Conservation (phyloP, 2,329 filamentous ascomycete species). For the Ascochyta clinopodiicola region DNA sequence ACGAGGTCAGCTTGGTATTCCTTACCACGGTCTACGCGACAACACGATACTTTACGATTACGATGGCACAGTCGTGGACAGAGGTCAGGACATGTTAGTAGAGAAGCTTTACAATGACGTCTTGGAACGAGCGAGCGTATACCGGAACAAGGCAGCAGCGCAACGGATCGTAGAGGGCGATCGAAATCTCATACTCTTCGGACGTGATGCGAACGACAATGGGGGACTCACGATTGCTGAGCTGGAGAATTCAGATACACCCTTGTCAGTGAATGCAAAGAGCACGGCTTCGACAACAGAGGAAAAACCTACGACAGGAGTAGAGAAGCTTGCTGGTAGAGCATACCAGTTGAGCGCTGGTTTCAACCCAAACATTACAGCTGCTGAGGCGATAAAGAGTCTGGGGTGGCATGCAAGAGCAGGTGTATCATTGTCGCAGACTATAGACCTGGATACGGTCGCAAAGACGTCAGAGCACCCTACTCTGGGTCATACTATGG, state of each 20-base stretch:
- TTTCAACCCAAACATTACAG: conserved; percentile 71
- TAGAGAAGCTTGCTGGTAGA: conserved; percentile 71
- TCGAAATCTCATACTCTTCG: conserved; percentile 78
- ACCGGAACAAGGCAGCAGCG: conserved; percentile 77
- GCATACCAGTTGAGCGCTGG: conserved; percentile 72
- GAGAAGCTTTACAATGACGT: conserved; percentile 96
- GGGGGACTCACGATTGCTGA: conserved; percentile 73
- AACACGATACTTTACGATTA: conserved; percentile 89
- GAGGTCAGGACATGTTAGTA: conserved; percentile 77
- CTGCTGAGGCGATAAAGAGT: conserved; percentile 75
- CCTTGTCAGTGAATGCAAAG: conserved; percentile 56
- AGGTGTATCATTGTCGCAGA: conserved; percentile 65
- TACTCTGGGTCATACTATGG: conserved; percentile 88
- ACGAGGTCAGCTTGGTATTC: conserved; percentile 84
- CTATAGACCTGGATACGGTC: conserved; percentile 73
- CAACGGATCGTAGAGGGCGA: conserved; percentile 81
- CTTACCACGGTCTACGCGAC: conserved; percentile 81
- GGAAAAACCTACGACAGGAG: conserved; percentile 58
- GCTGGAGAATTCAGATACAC: conserved; percentile 71
- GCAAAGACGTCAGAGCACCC: conserved; percentile 68
- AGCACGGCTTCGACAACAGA: conserved; percentile 43
- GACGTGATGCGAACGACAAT: conserved; percentile 70
- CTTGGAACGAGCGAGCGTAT: conserved; percentile 87
- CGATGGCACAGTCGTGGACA: conserved; percentile 78
- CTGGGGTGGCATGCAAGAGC: conserved; percentile 84